Conservation (phyloP, 2,329 filamentous ascomycete genomes). For the Epicoccum nigrum region DNA sequence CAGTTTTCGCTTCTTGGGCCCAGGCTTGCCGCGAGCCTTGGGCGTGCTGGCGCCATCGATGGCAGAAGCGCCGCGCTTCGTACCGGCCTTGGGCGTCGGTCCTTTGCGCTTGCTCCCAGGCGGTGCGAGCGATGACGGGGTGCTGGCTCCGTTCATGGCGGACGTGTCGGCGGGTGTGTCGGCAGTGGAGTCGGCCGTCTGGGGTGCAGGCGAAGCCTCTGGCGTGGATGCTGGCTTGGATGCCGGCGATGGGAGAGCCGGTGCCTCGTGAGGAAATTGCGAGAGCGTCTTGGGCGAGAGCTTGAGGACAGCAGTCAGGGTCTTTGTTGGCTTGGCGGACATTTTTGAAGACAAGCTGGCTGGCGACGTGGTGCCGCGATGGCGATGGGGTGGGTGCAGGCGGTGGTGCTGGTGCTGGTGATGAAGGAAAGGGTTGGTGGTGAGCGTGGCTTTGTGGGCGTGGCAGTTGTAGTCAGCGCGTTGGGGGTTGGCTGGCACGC, state of each 20-base stretch:
- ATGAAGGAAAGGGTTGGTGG: slow-evolving; percentile 11
- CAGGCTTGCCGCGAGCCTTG: slow-evolving; percentile 84
- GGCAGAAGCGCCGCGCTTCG: slow-evolving; percentile 62
- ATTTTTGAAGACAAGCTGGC: slow-evolving; percentile 36
- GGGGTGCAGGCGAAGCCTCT: slow-evolving; percentile 40
- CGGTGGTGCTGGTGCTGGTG: slow-evolving; percentile 24
- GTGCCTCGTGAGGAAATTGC: slow-evolving; percentile 37
- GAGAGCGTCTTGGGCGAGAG: slow-evolving; percentile 40
- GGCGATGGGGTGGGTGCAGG: slow-evolving; percentile 22
- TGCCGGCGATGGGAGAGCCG: slow-evolving; percentile 29
- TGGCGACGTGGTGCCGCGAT: slow-evolving; percentile 30
- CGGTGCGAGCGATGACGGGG: slow-evolving; percentile 51
- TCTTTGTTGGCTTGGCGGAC: slow-evolving; percentile 43
- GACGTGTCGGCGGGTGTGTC: slow-evolving; percentile 52
- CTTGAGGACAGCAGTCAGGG: slow-evolving; percentile 41
- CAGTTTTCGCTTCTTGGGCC: slow-evolving; percentile 92
- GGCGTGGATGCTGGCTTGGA: slow-evolving; percentile 49
- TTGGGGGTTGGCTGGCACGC: slow-evolving; percentile 16
- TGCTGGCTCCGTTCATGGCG: slow-evolving; percentile 39
- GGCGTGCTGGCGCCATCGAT: slow-evolving; percentile 60
- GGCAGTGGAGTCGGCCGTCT: slow-evolving; percentile 43
- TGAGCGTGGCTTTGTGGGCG: slow-evolving; percentile 3
- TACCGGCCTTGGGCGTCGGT: slow-evolving; percentile 70
- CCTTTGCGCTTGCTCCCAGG: slow-evolving; percentile 76
- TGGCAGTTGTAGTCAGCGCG: slow-evolving; percentile 18